phyloP scores from a whole-genome alignment of 2,329 filamentous ascomycete species.

The Aspergillus caelatus region DNA sequence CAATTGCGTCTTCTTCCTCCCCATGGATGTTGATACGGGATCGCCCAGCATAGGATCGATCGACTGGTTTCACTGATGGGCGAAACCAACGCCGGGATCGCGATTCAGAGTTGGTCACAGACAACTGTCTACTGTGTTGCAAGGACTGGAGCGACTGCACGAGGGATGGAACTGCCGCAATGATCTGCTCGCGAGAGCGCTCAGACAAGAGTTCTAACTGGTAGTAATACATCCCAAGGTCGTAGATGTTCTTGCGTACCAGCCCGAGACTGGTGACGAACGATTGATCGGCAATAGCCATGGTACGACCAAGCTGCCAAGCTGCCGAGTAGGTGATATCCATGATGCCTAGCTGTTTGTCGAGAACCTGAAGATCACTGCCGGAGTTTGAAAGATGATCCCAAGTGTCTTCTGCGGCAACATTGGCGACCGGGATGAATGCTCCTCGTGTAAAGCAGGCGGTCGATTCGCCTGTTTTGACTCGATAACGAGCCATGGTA shows the following conservation, averaged over 20 bases:
- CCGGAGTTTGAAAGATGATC: slow-evolving; percentile 35
- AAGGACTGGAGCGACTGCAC: neutral
- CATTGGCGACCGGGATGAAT: slow-evolving; percentile 35
- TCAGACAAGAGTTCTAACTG: neutral
- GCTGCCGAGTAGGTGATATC: slow-evolving; percentile 50
- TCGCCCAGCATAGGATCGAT: neutral
- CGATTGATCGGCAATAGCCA: slow-evolving; percentile 41
- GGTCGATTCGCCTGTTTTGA: slow-evolving; percentile 46
- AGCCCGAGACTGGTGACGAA: slow-evolving; percentile 23
- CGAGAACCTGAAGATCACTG: slow-evolving; percentile 45
- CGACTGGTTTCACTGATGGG: neutral
- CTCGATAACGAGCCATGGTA: slow-evolving; percentile 37
- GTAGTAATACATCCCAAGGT: neutral
- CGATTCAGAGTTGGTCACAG: neutral
- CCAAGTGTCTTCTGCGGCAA: neutral
- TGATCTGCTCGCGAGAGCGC: neutral
- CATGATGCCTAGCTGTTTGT: slow-evolving; percentile 44
- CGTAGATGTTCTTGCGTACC: neutral
- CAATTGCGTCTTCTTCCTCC: too few species aligned
- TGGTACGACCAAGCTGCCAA: slow-evolving; percentile 47
- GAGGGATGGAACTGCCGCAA: neutral
- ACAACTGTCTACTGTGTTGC: neutral
- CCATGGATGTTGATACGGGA: too few species aligned
- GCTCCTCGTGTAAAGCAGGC: slow-evolving; percentile 44
- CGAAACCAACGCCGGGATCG: neutral